phyloP scores from a whole-genome alignment of 164 flowering plant species.

The Liquidambar formosana region DNA sequence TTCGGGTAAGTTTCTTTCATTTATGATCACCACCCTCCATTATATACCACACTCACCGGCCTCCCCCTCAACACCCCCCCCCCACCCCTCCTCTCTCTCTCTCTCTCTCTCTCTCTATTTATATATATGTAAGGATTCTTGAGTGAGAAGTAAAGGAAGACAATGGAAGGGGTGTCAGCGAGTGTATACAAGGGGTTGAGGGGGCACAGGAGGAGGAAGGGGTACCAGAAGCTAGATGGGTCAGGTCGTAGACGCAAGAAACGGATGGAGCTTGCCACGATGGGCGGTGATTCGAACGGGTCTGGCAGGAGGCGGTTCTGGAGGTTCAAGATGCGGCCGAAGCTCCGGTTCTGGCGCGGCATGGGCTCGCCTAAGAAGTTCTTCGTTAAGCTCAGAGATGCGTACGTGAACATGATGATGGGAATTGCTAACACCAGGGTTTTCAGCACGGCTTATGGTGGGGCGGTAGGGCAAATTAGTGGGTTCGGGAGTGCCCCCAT shows the following conservation, averaged over 20 bases:
- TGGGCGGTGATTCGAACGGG: constrained; percentile 9
- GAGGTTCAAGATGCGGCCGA: constrained; percentile 49
- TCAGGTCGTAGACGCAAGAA: constrained; percentile 20
- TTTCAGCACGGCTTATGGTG: constrained; percentile 28
- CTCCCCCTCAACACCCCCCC: background rate
- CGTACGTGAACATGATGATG: constrained; percentile 78
- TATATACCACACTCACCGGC: background rate
- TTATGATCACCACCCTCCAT: constrained; percentile 6
- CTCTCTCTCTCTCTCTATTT: background rate
- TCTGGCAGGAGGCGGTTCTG: constrained; percentile 34
- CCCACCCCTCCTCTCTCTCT: background rate
- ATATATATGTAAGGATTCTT: background rate
- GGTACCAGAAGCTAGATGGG: constrained; percentile 49
- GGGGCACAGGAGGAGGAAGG: constrained; percentile 49
- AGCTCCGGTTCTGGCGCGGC: constrained; percentile 34
- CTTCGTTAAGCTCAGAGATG: constrained; percentile 56
- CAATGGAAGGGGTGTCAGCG: constrained; percentile 48
- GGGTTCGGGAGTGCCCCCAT: constrained; percentile 24
- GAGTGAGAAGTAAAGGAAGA: background rate
- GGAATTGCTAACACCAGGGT: constrained; percentile 49
- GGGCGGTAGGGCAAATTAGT: constrained; percentile 6
- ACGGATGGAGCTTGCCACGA: constrained; percentile 13
- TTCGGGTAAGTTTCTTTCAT: constrained; percentile 2
- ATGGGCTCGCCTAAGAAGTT: constrained; percentile 46
- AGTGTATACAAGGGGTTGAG: constrained; percentile 39